Evolutionary conservation across 345 rosid species (phyloP), one percentile per base, ranked within the genome.

Genomic region (Rhodomyrtus tomentosa): DNA sequence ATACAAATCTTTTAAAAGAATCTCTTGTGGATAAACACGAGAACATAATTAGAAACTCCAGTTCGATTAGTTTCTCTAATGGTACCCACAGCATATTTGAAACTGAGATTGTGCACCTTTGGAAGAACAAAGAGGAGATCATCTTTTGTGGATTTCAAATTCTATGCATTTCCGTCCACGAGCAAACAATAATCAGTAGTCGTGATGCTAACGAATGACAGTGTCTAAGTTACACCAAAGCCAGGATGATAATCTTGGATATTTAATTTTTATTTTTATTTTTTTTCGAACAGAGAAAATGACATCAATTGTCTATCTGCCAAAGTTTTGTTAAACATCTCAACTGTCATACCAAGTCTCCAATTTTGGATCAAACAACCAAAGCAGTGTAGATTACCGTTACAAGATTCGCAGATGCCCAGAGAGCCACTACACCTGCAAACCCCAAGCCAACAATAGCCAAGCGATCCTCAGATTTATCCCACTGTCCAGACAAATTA

Each of bases 361-460:
- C 36, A 56, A 24, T 27, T 29, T 42, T 58, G 29, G 4, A 50
- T 79, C 15, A 85, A 83, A 55, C 27, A 56, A 76, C 50, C 84
- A 20, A 15, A 50, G 42, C 16, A 38, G 11, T 5, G 36, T 21
- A 32, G 59, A 84, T 84, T 93, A 95, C 98, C 90, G 94, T 83
- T 84, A 93, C 58, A 54, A 96, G 89, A 80, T 92, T 95, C 4
- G 88, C n/a, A 50, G 99, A 93, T 25, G 97, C 91, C 98, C 99
- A 96, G 14, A 95, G 20, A 72, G 91, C 93, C 38, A 89, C 96
- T 80, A 94, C 81, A 7, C 89, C 93, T 38, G 98, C 93, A 89
- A 96, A 95, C 12, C 98, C 92, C 86, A 96, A 90, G 81, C 99
- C 98, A 48, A 92, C 82, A 58, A 96, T 87, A 83, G 91, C 98